Evolutionary conservation across 345 rosid genomes (phyloP), one percentile per base, ranked within the genome.

Genomic region (Eucalyptus brandiana): DNA sequence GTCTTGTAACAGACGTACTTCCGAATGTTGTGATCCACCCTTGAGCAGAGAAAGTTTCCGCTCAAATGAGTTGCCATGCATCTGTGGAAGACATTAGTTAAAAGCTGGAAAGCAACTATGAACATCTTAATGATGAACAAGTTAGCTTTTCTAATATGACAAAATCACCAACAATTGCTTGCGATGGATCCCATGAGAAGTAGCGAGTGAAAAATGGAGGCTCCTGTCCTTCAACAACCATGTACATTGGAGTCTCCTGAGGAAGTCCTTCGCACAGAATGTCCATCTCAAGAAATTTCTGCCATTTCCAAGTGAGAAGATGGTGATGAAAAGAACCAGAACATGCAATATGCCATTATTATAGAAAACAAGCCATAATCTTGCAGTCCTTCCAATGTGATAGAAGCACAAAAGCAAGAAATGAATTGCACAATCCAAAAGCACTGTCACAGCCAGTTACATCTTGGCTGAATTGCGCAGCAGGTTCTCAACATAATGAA

Each of bases 31-130:
- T 50, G 90, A 89, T 87, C 92, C 93, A 88, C 95, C 97, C 91
- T 95, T 96, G 87, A 97, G 89, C 88, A 93, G 88, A 87, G 98
- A 94, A 72, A 97, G 98, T 93, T 95, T 97, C 93, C 97, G 91
- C 91, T 97, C 96, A 93, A 95, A 97, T 54, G 99, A 97, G 93
- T 97, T 97, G 51, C 99, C 98, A 87, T 90, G 96, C 96, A 95
- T 92, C 98, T 96, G 54, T 86, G 58, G 42, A 86, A 47, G 87
- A 3, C 42, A 49, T 49, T 9, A 53, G 60, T 86, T 86, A 76
- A 76, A 76, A 76, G 85, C 85, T 76, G 47, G 45, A 21, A 76
- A 76, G 17, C 6, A 24, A 76, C 47, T 12, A 76, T 76, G 85
- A 76, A 76, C 47, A 76, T 76, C 83, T 40, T 40, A 19, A 76